phyloP scores from a whole-genome alignment of 2,329 filamentous ascomycete species.

The Xylaria sp. region DNA sequence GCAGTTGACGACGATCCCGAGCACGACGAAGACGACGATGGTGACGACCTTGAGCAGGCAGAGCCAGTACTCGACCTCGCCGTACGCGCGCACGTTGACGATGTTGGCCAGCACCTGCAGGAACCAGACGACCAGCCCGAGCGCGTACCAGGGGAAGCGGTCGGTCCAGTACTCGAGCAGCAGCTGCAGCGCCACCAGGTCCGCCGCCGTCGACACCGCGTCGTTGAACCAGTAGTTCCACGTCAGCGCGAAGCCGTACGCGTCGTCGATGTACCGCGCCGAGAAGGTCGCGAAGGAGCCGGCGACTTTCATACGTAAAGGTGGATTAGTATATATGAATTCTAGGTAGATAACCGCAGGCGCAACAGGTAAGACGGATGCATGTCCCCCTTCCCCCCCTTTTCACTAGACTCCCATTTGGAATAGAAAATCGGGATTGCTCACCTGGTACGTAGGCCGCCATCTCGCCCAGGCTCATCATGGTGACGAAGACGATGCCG shows the following conservation, averaged over 20 bases:
- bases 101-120: slow-evolving; percentile 57
- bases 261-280: slow-evolving; percentile 55
- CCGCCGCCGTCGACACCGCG: slow-evolving; percentile 61
- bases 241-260: slow-evolving; percentile 56
- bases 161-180: slow-evolving; percentile 64
- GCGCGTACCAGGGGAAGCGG: slow-evolving; percentile 64
- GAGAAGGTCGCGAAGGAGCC: slow-evolving; percentile 60
- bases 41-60: slow-evolving; percentile 56
- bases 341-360: not conserved
- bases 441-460: slow-evolving; percentile 54
- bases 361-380: not conserved
- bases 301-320: slow-evolving; percentile 39
- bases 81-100: slow-evolving; percentile 56
- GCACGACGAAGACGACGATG: slow-evolving; percentile 63
- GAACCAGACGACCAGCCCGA: slow-evolving; percentile 64
- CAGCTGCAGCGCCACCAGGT: slow-evolving; percentile 62
- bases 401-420: too few species aligned
- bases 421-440: not conserved
- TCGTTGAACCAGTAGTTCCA: slow-evolving; percentile 71
- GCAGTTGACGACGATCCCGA: slow-evolving; percentile 62
- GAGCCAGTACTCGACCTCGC: slow-evolving; percentile 62
- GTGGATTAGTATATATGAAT: not conserved
- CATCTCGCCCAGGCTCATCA: slow-evolving; percentile 64
- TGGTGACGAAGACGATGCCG: slow-evolving; percentile 60
- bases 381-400: too few species aligned